These are phyloP conservation scores for Carex littledalei DNA, from an alignment of 176 grass and related monocot genomes.

Conservation along the genomic window DNA sequence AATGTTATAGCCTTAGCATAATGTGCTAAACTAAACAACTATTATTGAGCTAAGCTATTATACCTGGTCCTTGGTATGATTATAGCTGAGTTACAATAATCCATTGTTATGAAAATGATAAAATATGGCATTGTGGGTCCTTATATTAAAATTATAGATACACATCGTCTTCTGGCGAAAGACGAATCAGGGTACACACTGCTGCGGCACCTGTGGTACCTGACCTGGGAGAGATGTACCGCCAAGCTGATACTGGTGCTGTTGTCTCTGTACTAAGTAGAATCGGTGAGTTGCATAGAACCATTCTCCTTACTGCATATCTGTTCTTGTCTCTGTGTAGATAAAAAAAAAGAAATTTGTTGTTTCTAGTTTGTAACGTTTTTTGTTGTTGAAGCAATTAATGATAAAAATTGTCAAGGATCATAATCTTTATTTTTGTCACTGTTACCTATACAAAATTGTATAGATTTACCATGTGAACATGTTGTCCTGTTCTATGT, in stretches of 20 bases:
- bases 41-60: too few species aligned
- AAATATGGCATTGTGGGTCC: constrained; percentile 39
- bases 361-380: constrained; percentile 4
- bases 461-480: background rate
- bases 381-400: background rate
- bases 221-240: constrained; percentile 97
- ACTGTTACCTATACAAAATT: background rate
- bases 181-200: constrained; percentile 96
- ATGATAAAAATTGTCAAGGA: background rate
- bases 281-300: constrained; percentile 46
- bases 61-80: too few species aligned
- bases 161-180: constrained; percentile 91
- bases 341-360: background rate
- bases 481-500: background rate
- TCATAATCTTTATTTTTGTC: background rate
- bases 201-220: constrained; percentile 86
- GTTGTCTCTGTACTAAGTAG: constrained; percentile 67
- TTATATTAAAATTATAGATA: constrained; percentile 60
- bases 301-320: background rate
- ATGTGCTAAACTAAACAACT: too few species aligned
- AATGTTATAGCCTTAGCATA: background rate
- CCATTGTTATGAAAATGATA: too few species aligned
- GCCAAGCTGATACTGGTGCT: constrained; percentile 90
- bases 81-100: too few species aligned
- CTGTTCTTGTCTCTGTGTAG: background rate